These are phyloP conservation scores for Paraconiothyrium sp. DNA, from an alignment of 2,329 filamentous ascomycete species.

Conservation along the genomic window DNA sequence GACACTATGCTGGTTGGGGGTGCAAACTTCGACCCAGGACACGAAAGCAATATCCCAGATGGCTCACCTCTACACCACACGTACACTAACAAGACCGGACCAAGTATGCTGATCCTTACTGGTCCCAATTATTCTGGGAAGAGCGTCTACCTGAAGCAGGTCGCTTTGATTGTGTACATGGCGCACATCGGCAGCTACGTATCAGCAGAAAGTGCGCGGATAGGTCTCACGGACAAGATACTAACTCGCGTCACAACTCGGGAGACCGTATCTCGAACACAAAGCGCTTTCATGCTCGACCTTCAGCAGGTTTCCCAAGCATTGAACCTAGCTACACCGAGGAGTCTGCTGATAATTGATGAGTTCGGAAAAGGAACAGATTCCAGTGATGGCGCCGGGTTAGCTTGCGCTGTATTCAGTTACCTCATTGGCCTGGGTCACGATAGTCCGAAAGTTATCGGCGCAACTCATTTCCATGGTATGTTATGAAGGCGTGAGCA, in stretches of 20 bases:
- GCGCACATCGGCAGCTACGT: slow-evolving; percentile 92
- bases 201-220: slow-evolving; percentile 76
- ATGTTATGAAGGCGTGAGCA: slow-evolving; percentile 22
- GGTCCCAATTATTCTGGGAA: slow-evolving; percentile 98
- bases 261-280: slow-evolving; percentile 70
- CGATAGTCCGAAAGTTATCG: slow-evolving; percentile 67
- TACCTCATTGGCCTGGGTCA: slow-evolving; percentile 61
- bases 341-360: slow-evolving; percentile 87
- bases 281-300: slow-evolving; percentile 81
- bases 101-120: slow-evolving; percentile 82
- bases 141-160: slow-evolving; percentile 93
- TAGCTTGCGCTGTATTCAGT: slow-evolving; percentile 69
- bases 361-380: slow-evolving; percentile 84
- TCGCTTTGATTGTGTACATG: slow-evolving; percentile 88
- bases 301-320: slow-evolving; percentile 85
- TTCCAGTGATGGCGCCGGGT: slow-evolving; percentile 69
- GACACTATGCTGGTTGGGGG: slow-evolving; percentile 76
- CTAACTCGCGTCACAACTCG: slow-evolving; percentile 83
- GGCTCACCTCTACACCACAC: slow-evolving; percentile 18
- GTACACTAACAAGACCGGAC: slow-evolving; percentile 43
- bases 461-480: slow-evolving; percentile 71
- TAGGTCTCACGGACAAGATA: slow-evolving; percentile 93
- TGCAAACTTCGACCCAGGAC: slow-evolving; percentile 24
- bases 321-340: slow-evolving; percentile 75
- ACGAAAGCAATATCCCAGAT: slow-evolving; percentile 9